phyloP scores from a whole-genome alignment of 805 yeast species.

The Starmerella roubikii region DNA sequence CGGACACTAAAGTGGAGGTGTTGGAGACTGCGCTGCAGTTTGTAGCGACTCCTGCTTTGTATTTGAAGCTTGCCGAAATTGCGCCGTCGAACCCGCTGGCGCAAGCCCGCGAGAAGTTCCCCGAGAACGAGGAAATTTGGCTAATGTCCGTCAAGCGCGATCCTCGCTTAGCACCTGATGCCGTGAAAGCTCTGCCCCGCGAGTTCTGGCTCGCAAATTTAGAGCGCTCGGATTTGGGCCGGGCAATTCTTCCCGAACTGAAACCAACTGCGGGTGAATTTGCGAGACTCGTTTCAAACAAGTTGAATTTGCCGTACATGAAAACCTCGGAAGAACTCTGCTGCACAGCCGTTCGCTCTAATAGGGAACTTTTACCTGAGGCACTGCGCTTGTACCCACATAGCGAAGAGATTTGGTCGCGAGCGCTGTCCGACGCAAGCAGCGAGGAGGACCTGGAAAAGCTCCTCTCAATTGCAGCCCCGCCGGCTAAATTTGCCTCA shows the following conservation, averaged over 20 bases:
- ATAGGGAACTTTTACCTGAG: not conserved
- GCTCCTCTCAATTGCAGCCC: no score
- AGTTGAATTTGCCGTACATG: not conserved
- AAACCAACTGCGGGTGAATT: not conserved
- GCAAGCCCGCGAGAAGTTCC: not conserved
- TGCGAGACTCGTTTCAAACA: not conserved
- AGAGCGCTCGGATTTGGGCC: not conserved
- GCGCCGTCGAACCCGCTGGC: not conserved
- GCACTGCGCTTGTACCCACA: not conserved
- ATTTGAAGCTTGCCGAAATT: conserved; percentile 1
- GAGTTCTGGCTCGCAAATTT: not conserved
- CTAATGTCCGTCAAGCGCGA: not conserved
- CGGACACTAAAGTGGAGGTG: conserved; percentile 38
- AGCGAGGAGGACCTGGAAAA: no score
- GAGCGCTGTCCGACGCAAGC: not conserved
- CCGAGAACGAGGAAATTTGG: conserved; percentile 2
- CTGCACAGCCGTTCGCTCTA: not conserved
- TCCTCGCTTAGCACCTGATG: not conserved
- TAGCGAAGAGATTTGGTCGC: not conserved
- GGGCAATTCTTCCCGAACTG: not conserved
- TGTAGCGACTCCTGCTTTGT: conserved; percentile 2
- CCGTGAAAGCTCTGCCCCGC: conserved; percentile 2
- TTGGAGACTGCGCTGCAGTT: conserved; percentile 49
- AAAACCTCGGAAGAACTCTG: not conserved
- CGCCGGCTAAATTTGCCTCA: no score